phyloP scores from a whole-genome alignment of 164 flowering plant species.

The Hamamelis virginiana region DNA sequence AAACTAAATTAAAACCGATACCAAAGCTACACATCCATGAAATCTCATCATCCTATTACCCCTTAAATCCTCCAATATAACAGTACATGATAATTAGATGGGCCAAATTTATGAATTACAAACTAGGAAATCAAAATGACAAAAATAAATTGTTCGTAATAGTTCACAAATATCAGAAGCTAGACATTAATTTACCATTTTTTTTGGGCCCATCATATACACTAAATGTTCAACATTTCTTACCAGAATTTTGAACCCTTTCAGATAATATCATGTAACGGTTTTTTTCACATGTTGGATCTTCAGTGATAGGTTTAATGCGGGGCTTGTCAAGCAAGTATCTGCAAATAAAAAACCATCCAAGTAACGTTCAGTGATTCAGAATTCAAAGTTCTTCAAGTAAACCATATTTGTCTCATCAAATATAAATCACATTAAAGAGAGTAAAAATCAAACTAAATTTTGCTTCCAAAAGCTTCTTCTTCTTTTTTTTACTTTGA shows the following conservation, averaged over 20 bases:
- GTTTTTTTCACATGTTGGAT: slow-evolving; percentile 68
- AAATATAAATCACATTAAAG: no score
- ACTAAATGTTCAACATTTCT: slow-evolving; percentile 9
- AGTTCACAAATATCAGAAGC: neutral
- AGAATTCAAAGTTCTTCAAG: neutral
- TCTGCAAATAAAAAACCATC: slow-evolving; percentile 29
- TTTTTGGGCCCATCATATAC: neutral
- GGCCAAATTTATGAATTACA: neutral
- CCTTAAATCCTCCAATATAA: no score
- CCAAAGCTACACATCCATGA: no score
- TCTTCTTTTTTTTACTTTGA: no score
- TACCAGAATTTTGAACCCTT: slow-evolving; percentile 64
- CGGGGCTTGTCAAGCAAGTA: slow-evolving; percentile 84
- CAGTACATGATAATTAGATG: neutral
- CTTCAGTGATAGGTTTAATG: slow-evolving; percentile 79
- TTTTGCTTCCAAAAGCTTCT: no score
- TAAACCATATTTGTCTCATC: no score
- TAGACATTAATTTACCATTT: neutral
- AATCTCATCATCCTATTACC: no score
- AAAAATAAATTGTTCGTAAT: no score
- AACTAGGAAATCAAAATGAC: no score
- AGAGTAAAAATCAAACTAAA: no score
- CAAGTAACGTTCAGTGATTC: neutral
- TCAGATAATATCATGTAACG: slow-evolving; percentile 84
- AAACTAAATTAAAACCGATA: no score